These are phyloP conservation scores for Fusarium bactridioides DNA, from an alignment of 2,329 filamentous ascomycete species.

Conservation along the genomic window DNA sequence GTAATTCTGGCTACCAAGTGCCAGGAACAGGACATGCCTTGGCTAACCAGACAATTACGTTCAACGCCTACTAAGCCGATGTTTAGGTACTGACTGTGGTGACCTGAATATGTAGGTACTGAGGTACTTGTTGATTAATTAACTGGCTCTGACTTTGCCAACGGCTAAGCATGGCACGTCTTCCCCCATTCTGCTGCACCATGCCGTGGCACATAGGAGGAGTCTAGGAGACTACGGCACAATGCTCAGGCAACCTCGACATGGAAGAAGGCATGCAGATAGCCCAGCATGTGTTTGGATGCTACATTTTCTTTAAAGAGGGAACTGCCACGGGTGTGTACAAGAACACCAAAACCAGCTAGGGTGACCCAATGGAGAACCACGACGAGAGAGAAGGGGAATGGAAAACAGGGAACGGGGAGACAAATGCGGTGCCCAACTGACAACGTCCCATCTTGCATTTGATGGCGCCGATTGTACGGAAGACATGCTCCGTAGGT, in stretches of 20 bases:
- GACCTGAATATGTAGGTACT: no score
- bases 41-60: neutral
- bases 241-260: slow-evolving; percentile 18
- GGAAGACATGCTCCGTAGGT: slow-evolving; percentile 27
- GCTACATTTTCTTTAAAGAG: neutral
- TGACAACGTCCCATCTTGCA: slow-evolving; percentile 5
- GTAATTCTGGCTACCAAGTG: neutral
- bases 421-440: slow-evolving; percentile 14
- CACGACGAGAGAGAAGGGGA: neutral
- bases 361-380: neutral
- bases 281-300: slow-evolving; percentile 13
- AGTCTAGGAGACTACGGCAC: neutral
- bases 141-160: slow-evolving; percentile 4
- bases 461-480: slow-evolving; percentile 9
- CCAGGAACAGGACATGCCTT: neutral
- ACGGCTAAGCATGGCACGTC: slow-evolving; percentile 10
- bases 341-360: slow-evolving; percentile 1
- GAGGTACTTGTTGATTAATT: neutral
- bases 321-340: neutral
- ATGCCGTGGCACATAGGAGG: slow-evolving; percentile 8
- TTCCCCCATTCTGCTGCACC: slow-evolving; percentile 5
- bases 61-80: neutral
- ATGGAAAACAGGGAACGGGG: slow-evolving; percentile 31
- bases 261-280: slow-evolving; percentile 6
- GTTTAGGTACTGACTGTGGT: neutral